These are phyloP conservation scores for Globisporangium echinulatum DNA, from an alignment of 352 stramenopile species.

Conservation along the genomic window DNA sequence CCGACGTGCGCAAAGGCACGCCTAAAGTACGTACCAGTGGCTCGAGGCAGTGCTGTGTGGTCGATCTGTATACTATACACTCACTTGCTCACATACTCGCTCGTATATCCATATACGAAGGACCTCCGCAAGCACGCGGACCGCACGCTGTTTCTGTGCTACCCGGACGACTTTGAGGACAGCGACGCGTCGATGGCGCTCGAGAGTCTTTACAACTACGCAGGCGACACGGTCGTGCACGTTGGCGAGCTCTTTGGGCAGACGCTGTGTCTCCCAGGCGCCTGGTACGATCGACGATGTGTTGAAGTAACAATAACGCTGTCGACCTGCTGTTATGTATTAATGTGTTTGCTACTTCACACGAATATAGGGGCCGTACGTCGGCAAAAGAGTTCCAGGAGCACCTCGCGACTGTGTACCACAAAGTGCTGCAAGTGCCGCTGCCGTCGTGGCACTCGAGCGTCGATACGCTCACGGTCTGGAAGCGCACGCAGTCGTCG, in stretches of 20 bases:
- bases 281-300: conserved; percentile 42
- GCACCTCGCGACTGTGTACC: conserved; percentile 87
- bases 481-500: conserved; percentile 90
- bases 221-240: conserved; percentile 90
- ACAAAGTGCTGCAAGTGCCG: conserved; percentile 90
- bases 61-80: background rate
- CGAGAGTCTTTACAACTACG: conserved; percentile 87
- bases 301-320: no score
- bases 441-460: conserved; percentile 92
- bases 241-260: conserved; percentile 91
- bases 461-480: conserved; percentile 90
- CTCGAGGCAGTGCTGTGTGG: background rate
- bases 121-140: conserved; percentile 69
- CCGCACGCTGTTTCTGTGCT: conserved; percentile 90
- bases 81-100: background rate
- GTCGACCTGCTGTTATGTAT: no score
- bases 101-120: conserved; percentile 13
- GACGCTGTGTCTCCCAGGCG: conserved; percentile 81
- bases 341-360: no score
- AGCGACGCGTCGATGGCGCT: conserved; percentile 86
- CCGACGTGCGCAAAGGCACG: conserved; percentile 68
- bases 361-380: conserved; percentile 70
- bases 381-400: conserved; percentile 91
- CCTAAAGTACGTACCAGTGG: conserved; percentile 34
- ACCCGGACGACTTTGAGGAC: conserved; percentile 90